A percentile compares a stretch with the other conserved stretches of the same genome.
Conservation (phyloP, 495 filamentous ascomycete genomes). For the Lasiosphaeriaceae sp. region DNA sequence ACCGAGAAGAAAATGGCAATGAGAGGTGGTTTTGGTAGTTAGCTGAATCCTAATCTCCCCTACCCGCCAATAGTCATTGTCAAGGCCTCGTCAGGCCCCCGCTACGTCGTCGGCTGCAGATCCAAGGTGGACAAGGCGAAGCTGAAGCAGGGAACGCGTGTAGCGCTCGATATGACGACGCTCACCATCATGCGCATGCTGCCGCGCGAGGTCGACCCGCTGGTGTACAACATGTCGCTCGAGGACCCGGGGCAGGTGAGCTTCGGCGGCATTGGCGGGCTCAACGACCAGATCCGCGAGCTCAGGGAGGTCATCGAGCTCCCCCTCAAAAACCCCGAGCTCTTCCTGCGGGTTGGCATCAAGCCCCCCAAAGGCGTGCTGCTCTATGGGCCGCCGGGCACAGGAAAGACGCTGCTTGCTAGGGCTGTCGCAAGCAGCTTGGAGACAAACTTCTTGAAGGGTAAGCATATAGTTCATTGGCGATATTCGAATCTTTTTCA, state of each 20-base stretch:
- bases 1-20: background rate
- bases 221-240: constrained; percentile 99
- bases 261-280: constrained; percentile 97
- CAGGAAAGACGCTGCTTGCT: constrained; percentile 93
- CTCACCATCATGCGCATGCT: constrained; percentile 99
- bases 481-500: background rate
- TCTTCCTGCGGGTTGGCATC: constrained; percentile 95
- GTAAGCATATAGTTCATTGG: constrained; percentile 39
- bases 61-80: constrained; percentile 47
- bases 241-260: constrained; percentile 97
- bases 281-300: constrained; percentile 99
- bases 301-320: constrained; percentile 97
- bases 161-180: constrained; percentile 99
- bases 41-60: background rate
- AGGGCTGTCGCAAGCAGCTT: constrained; percentile 94
- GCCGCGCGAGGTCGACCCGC: constrained; percentile 93
- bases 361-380: constrained; percentile 98
- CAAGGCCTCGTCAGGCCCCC: constrained; percentile 93
- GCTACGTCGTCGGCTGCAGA: constrained; percentile 97
- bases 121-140: constrained; percentile 96
- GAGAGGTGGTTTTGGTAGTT: no score
- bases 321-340: constrained; percentile 96
- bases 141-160: constrained; percentile 96
- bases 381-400: constrained; percentile 96
- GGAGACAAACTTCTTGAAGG: constrained; percentile 98